Evolutionary conservation across 768 basidiomycete genomes (phyloP), one percentile per base, ranked within the genome.

Genomic region (Suillus brevipes): DNA sequence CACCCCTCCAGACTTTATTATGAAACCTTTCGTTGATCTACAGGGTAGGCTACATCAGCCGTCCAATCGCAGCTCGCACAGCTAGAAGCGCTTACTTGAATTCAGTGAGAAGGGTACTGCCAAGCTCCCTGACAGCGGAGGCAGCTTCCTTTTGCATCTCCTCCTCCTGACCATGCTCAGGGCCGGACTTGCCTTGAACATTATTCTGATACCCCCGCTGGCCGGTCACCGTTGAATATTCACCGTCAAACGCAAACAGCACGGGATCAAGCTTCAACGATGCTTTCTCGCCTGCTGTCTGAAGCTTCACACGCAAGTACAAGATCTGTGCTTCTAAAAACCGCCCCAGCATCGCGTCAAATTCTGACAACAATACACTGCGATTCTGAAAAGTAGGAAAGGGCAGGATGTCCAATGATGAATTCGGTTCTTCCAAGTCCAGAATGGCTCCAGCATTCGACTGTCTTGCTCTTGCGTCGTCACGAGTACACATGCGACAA

Each of bases 401-500:
- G 23, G 56, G 66, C 5, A 71, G 68, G 0, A 67, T 47, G 25
- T 61, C 34, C 20, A 25, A 16, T 16, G 37, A 38, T 31, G 52
- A 40, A 14, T 25, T 40, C 37, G 62, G 37, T 14, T 56, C 38
- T 49, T 59, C 49, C 31, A 60, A 62, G 25, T 62, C 61, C 13
- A 62, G 18, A 25, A 12, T 37, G 18, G 12, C 56, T 66, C 31
- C 45, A 25, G 28, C 52, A 58, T 36, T n/a, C 28, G 61, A 61
- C 20, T 45, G 58, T 45, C 14, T 63, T 0, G 66, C 63, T 45
- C 63, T 63, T 0, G 67, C 62, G 1, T 61, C 38, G 2, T 50
- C 65, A 42, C 73, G 71, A 6, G 72, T 64, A 16, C 31, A 60
- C n/a, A 65, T 60, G n/a, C 78, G 77, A 66, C 82, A 84, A 1